These are phyloP conservation scores for Hypoxylon sp. DNA, from an alignment of 2,329 filamentous ascomycete species.

Conservation along the genomic window DNA sequence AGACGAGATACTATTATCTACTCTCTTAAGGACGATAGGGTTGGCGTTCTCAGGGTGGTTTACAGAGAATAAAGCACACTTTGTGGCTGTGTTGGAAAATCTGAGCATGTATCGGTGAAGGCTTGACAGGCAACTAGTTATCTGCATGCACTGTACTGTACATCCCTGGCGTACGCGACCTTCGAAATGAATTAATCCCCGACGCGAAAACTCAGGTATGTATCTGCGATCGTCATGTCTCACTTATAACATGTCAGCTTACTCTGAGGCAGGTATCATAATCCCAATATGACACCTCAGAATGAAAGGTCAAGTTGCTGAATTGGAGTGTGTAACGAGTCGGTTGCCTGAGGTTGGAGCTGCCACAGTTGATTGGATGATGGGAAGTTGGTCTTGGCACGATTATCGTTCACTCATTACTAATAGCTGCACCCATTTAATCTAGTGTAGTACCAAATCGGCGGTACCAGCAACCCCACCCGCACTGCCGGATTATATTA, in stretches of 20 bases:
- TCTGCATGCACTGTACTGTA: constrained; percentile 3
- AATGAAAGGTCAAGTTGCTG: constrained; percentile 1
- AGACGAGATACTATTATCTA: neutral
- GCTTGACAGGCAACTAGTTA: neutral
- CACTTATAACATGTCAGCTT: constrained; percentile 20
- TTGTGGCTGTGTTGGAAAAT: neutral
- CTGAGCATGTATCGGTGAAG: constrained; percentile 24
- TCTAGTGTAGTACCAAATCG: neutral
- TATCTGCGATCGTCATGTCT: neutral
- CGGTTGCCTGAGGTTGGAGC: constrained; percentile 2
- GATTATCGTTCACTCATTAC: constrained; percentile 7
- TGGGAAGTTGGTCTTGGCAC: constrained; percentile 8
- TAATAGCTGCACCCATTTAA: neutral
- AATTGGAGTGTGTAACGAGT: constrained; percentile 1
- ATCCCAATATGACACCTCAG: neutral
- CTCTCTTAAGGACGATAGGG: neutral
- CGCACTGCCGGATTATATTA: neutral
- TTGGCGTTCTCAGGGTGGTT: neutral
- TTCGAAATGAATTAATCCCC: constrained; percentile 4
- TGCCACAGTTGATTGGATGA: neutral
- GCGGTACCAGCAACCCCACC: neutral
- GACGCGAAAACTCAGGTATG: constrained; percentile 3
- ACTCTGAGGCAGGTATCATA: neutral
- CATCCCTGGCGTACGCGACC: constrained; percentile 1
- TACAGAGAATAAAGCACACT: neutral